These are phyloP conservation scores for Capsicum rhomboideum DNA, from an alignment of 257 asterid species.

Conservation along the genomic window DNA sequence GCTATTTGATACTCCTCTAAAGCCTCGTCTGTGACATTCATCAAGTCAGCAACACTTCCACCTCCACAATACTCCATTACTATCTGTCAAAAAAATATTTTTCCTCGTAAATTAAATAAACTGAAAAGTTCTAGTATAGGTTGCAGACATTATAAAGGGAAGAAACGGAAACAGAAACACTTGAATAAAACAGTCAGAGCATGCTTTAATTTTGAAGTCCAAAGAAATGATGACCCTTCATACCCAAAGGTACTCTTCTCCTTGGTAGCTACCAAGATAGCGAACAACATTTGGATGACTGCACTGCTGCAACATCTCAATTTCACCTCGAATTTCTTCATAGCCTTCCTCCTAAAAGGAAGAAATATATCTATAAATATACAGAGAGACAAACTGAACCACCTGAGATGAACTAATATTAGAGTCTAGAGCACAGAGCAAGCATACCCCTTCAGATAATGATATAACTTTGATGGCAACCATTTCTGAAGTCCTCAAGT, in stretches of 20 bases:
- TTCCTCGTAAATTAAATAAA: conserved; percentile 7
- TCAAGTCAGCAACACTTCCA: conserved; percentile 97
- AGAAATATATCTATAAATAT: conserved; percentile 5
- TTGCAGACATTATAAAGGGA: not conserved
- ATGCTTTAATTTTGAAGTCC: not conserved
- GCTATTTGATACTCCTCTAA: conserved; percentile 94
- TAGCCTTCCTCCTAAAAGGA: conserved; percentile 86
- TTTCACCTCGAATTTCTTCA: conserved; percentile 95
- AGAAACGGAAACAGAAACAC: not conserved
- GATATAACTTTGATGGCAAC: conserved; percentile 98
- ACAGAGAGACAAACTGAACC: conserved; percentile 2
- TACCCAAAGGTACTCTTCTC: conserved; percentile 99
- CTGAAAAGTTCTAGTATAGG: not conserved
- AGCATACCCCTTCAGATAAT: conserved; percentile 86
- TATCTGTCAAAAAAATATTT: conserved; percentile 56
- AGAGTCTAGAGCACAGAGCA: not conserved
- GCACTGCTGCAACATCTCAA: conserved; percentile 99
- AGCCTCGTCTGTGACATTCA: conserved; percentile 82
- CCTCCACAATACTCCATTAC: conserved; percentile 99
- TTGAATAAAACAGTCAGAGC: not conserved
- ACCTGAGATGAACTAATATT: not conserved
- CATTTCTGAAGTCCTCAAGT: conserved; percentile 76
- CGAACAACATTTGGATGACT: conserved; percentile 99
- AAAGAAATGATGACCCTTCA: conserved; percentile 4
- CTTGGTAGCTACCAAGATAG: conserved; percentile 96